Evolutionary conservation across 2,329 filamentous ascomycete species (phyloP).

Genomic region (Macrophomina phaseolina): DNA sequence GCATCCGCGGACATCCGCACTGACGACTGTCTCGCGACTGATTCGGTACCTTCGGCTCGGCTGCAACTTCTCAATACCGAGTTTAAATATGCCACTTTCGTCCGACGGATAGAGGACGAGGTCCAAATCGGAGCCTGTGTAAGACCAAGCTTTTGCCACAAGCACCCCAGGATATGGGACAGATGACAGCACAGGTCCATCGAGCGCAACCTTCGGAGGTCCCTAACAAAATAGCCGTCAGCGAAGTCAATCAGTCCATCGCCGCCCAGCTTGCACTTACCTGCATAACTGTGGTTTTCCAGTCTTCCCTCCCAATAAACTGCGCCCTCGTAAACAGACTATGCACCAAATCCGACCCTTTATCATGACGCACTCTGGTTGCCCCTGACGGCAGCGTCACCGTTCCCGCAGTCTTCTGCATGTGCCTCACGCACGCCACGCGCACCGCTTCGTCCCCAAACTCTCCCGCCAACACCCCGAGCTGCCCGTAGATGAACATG

Average conservation of each 20-base stretch:
- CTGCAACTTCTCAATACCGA: slow-evolving; percentile 31
- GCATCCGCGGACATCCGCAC: not conserved
- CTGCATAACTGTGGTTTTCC: slow-evolving; percentile 27
- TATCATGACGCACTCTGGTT: not conserved
- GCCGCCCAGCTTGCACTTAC: not conserved
- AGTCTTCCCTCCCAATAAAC: slow-evolving; percentile 27
- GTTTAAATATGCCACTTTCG: slow-evolving; percentile 26
- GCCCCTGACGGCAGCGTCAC: slow-evolving; percentile 22
- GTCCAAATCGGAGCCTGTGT: slow-evolving; percentile 29
- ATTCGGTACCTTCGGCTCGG: not conserved
- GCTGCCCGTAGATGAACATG: slow-evolving; percentile 21
- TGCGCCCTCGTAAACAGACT: slow-evolving; percentile 1
- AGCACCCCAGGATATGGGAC: slow-evolving; percentile 31
- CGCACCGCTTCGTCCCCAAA: slow-evolving; percentile 31
- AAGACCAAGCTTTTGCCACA: slow-evolving; percentile 31
- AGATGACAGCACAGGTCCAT: slow-evolving; percentile 29
- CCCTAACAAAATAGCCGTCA: slow-evolving; percentile 12
- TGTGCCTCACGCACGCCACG: slow-evolving; percentile 29
- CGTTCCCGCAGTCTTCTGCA: slow-evolving; percentile 31
- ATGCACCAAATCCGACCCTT: not conserved
- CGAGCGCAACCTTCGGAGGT: slow-evolving; percentile 28
- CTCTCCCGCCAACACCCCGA: slow-evolving; percentile 31
- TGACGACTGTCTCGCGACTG: not conserved
- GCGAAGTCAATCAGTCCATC: not conserved
- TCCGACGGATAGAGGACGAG: slow-evolving; percentile 31